Percentiles rank a stretch among this genome's conserved stretches.
phyloP scores from a whole-genome alignment of 306 rosid species.

The Herpetospermum pedunculosum region DNA sequence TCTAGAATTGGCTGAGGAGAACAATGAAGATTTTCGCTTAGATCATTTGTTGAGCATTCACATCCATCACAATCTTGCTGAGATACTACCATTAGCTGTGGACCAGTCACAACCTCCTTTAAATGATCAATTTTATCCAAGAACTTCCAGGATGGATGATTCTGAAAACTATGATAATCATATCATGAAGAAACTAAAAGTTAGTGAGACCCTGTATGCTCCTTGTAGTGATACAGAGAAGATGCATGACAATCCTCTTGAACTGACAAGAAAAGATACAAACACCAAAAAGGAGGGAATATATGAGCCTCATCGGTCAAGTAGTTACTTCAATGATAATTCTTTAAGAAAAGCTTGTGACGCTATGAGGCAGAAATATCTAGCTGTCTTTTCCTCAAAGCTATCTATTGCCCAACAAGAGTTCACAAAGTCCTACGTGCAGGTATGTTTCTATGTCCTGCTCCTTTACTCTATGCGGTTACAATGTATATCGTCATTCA shows the following conservation, averaged over 20 bases:
- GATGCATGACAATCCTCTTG: slow-evolving; percentile 15
- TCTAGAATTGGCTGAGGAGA: slow-evolving; percentile 55
- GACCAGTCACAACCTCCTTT: slow-evolving; percentile 23
- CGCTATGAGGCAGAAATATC: slow-evolving; percentile 52
- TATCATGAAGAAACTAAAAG: slow-evolving; percentile 58
- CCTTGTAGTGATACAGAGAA: slow-evolving; percentile 25
- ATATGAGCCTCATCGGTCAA: slow-evolving; percentile 11
- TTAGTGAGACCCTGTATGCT: slow-evolving; percentile 23
- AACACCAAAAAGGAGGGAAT: slow-evolving; percentile 22
- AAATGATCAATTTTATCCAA: slow-evolving; percentile 24
- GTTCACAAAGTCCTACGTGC: slow-evolving; percentile 49
- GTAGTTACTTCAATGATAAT: slow-evolving; percentile 22
- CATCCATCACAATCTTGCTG: slow-evolving; percentile 81
- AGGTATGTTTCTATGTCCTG: slow-evolving; percentile 36
- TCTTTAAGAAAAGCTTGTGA: slow-evolving; percentile 47
- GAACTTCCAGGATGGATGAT: slow-evolving; percentile 22
- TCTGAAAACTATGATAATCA: slow-evolving; percentile 29
- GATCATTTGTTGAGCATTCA: slow-evolving; percentile 83
- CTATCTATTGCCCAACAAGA: slow-evolving; percentile 57
- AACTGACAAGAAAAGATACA: slow-evolving; percentile 21
- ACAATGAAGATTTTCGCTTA: slow-evolving; percentile 74
- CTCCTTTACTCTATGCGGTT: not conserved
- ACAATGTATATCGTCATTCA: not conserved
- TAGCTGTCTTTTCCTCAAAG: slow-evolving; percentile 62
- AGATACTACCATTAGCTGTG: slow-evolving; percentile 45